Evolutionary conservation across 257 asterid species (phyloP), one percentile per base, ranked within the genome.

Genomic region (Leonotis leonurus): DNA sequence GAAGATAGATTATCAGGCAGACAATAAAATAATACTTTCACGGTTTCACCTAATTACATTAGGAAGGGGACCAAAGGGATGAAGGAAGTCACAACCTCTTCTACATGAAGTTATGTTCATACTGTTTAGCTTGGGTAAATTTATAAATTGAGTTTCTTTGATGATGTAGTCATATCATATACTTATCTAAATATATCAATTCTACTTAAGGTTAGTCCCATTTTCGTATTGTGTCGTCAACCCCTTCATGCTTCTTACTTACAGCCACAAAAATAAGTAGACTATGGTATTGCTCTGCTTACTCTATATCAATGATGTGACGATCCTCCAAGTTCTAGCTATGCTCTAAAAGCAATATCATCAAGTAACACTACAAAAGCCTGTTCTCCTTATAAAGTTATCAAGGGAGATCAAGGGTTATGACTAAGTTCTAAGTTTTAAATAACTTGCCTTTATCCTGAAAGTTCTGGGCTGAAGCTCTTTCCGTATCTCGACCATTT

Each of bases 401-500:
- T 21, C 11, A 43, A 14, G 50, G 43, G 9, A 44, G 9, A 52
- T 21, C 11, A 43, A 14, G 50, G 43, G 50, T 46, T 32, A 17
- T 36, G 11, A 16, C 56, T 55, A 8, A 59, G 17, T 30, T 5
- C 10, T 54, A 57, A 57, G 44, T n/a, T 51, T 36, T 22, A 21
- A 65, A 59, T 20, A 62, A 76, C 92, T 78, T 75, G 73, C 98
- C 90, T 86, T 89, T 37, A 92, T 85, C 78, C 97, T 78, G 60
- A 76, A 89, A 33, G 81, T 71, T 66, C 95, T 88, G 75, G 98
- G 97, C 56, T 80, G 92, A 62, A 92, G 89, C 86, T 92, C 96
- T 65, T 89, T 92, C 14, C 98, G 81, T 62, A 92, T 84, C 89
- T 92, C 98, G 67, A 77, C 74, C 96, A 92, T 84, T 73, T 92